Evolutionary conservation across 352 stramenopile genomes (phyloP).

Genomic region (Pythium diclinum): DNA sequence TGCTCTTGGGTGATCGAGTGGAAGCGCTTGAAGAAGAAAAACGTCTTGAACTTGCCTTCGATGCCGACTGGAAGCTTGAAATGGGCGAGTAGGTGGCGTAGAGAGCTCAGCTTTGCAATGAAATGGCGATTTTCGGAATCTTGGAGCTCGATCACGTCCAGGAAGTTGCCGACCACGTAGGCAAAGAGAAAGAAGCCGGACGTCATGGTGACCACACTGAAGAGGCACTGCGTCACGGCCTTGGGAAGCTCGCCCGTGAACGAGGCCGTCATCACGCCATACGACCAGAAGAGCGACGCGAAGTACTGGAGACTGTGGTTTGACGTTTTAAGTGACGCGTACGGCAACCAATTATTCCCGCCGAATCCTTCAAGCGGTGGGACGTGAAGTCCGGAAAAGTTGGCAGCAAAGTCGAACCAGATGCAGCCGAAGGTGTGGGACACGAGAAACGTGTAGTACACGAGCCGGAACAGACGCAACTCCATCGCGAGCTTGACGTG

Average conservation of each 20-base stretch:
- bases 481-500: slow-evolving; percentile 41
- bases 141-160: slow-evolving; percentile 50
- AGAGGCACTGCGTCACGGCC: slow-evolving; percentile 39
- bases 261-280: slow-evolving; percentile 55
- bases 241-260: slow-evolving; percentile 37
- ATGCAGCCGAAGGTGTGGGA: slow-evolving; percentile 49
- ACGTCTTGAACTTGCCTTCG: slow-evolving; percentile 58
- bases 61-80: slow-evolving; percentile 44
- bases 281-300: slow-evolving; percentile 49
- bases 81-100: slow-evolving; percentile 47
- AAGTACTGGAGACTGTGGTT: slow-evolving; percentile 34
- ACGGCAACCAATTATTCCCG: slow-evolving; percentile 32
- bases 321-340: neutral
- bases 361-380: slow-evolving; percentile 57
- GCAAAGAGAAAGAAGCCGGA: slow-evolving; percentile 46
- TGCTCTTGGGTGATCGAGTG: slow-evolving; percentile 75
- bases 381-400: slow-evolving; percentile 49
- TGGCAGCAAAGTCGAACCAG: slow-evolving; percentile 53
- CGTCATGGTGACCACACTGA: slow-evolving; percentile 44
- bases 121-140: slow-evolving; percentile 54
- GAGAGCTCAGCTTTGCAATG: slow-evolving; percentile 47
- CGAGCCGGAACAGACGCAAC: slow-evolving; percentile 43
- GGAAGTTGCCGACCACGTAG: slow-evolving; percentile 60
- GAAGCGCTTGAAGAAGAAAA: slow-evolving; percentile 63
- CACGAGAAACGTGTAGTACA: slow-evolving; percentile 45